phyloP scores from a whole-genome alignment of 345 rosid species.

The Cardamine occulta region DNA sequence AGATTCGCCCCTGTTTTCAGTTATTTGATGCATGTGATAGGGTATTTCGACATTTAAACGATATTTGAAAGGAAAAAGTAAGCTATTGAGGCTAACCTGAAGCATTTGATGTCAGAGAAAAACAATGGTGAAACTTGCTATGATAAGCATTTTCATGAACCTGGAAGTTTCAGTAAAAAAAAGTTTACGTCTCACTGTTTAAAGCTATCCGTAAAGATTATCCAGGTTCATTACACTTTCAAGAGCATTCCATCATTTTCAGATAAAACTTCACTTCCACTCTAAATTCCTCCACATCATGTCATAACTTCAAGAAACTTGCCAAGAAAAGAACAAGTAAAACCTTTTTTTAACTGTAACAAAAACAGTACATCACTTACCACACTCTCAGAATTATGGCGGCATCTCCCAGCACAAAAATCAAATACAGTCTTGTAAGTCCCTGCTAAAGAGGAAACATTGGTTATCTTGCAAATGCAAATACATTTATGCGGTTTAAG shows the following conservation, averaged over 20 bases:
- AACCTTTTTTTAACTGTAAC: not conserved
- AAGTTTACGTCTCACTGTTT: not conserved
- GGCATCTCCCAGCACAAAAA: conserved; percentile 94
- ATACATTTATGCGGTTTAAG: not conserved
- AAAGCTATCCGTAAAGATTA: not conserved
- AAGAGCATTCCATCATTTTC: conserved; percentile 10
- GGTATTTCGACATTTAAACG: not conserved
- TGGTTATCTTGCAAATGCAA: conserved; percentile 10
- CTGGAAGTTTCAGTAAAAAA: conserved; percentile 46
- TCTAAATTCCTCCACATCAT: not conserved
- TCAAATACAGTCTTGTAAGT: conserved; percentile 76
- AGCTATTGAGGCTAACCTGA: conserved; percentile 55
- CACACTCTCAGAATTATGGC: conserved; percentile 95
- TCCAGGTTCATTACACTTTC: conserved; percentile 10
- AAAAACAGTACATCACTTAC: conserved; percentile 49
- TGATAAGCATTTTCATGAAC: conserved; percentile 96
- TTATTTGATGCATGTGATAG: not conserved
- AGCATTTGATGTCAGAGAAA: conserved; percentile 74
- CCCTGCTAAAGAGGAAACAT: conserved; percentile 49
- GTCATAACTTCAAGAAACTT: conserved; percentile 10
- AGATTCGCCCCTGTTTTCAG: conserved; percentile 45
- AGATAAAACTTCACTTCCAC: not conserved
- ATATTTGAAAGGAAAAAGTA: conserved; percentile 2
- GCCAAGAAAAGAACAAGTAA: not conserved
- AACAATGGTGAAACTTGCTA: conserved; percentile 94